Percentiles rank a stretch among this genome's conserved stretches.
phyloP scores from a whole-genome alignment of 495 filamentous ascomycete species.

The Cryomyces minteri region DNA sequence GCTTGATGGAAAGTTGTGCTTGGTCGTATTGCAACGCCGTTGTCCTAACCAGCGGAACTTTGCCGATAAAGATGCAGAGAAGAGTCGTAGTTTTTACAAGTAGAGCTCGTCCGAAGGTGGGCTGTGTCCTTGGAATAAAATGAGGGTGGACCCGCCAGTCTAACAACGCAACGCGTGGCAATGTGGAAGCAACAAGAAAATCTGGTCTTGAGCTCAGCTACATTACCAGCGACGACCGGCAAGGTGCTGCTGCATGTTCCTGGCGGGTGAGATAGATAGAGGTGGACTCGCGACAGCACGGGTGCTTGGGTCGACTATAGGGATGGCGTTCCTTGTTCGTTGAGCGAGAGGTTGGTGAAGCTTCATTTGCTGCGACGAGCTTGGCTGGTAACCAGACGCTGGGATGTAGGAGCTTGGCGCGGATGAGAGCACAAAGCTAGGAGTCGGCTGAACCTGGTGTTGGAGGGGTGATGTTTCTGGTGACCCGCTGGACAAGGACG shows the following conservation, averaged over 20 bases:
- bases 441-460: conserved; percentile 59
- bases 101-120: no score
- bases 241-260: conserved; percentile 54
- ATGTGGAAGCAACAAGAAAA: conserved; percentile 10
- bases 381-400: conserved; percentile 30
- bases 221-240: conserved; percentile 41
- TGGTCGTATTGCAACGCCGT: neutral
- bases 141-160: conserved; percentile 12
- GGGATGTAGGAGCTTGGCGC: conserved; percentile 51
- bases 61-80: no score
- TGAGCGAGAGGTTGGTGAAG: conserved; percentile 74
- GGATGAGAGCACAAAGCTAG: conserved; percentile 64
- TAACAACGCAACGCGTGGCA: conserved; percentile 17
- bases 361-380: conserved; percentile 42
- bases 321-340: conserved; percentile 87
- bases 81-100: no score
- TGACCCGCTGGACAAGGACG: conserved; percentile 83
- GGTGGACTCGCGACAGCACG: conserved; percentile 85
- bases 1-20: neutral
- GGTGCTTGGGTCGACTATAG: conserved; percentile 92
- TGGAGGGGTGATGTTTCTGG: conserved; percentile 80
- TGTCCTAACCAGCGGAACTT: neutral
- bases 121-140: neutral
- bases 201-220: conserved; percentile 4
- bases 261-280: conserved; percentile 66